phyloP scores from a whole-genome alignment of 2,329 filamentous ascomycete genomes.

The Fusarium coffeatum region DNA sequence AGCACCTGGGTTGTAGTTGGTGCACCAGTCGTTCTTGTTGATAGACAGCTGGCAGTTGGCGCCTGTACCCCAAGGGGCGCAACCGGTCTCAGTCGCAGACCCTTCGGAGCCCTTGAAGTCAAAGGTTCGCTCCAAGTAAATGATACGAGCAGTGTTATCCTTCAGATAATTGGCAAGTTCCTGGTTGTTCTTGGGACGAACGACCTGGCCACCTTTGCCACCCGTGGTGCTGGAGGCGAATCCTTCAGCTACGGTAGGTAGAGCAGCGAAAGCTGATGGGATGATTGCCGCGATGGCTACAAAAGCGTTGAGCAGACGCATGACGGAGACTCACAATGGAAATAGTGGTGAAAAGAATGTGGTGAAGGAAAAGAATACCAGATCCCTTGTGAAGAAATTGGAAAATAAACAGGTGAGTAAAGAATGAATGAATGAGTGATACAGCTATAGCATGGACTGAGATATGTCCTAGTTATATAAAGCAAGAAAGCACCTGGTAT shows the following conservation, averaged over 20 bases:
- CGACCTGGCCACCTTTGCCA: constrained; percentile 61
- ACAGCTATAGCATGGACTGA: neutral
- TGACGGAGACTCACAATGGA: neutral
- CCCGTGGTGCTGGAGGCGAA: constrained; percentile 67
- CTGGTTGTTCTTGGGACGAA: constrained; percentile 63
- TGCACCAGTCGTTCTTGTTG: constrained; percentile 69
- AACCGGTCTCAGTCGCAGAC: constrained; percentile 63
- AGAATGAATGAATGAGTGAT: neutral
- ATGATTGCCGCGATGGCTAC: constrained; percentile 34
- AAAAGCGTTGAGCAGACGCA: constrained; percentile 30
- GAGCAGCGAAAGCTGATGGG: constrained; percentile 37
- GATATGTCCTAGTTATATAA: neutral
- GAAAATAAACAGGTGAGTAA: neutral
- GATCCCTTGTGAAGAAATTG: neutral
- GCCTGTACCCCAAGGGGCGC: constrained; percentile 67
- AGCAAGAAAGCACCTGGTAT: neutral
- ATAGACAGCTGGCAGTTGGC: constrained; percentile 68
- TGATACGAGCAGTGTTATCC: constrained; percentile 64
- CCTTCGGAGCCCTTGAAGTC: constrained; percentile 69
- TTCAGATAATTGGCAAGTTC: constrained; percentile 70
- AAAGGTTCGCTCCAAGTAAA: constrained; percentile 67
- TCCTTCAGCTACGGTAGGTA: constrained; percentile 54
- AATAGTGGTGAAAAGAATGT: neutral
- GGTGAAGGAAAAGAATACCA: neutral
- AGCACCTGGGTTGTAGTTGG: constrained; percentile 65